Conservation (phyloP, 2,329 filamentous ascomycete genomes). For the Microcera coccophila region DNA sequence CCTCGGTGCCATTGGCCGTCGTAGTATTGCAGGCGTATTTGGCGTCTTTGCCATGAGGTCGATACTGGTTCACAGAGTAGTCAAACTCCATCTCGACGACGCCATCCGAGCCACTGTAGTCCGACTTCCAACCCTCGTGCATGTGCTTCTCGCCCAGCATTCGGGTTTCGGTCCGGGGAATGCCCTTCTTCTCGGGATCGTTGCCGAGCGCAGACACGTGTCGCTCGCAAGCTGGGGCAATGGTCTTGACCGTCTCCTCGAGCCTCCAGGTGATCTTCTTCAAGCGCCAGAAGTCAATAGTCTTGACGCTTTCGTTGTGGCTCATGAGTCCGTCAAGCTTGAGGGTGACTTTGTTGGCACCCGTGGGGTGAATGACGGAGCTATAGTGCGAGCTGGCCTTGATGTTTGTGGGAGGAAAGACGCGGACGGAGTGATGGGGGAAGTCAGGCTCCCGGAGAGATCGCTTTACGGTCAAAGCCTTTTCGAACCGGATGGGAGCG, state of each 20-base stretch:
- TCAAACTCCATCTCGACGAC: slow-evolving; percentile 77
- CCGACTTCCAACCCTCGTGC: slow-evolving; percentile 85
- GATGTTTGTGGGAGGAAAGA: slow-evolving; percentile 95
- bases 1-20: slow-evolving; percentile 67
- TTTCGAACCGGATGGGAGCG: slow-evolving; percentile 59
- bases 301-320: slow-evolving; percentile 63
- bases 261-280: slow-evolving; percentile 91
- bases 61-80: slow-evolving; percentile 41
- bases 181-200: slow-evolving; percentile 52
- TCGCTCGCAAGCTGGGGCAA: slow-evolving; percentile 74
- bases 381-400: slow-evolving; percentile 79
- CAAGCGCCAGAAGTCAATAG: slow-evolving; percentile 76
- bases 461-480: slow-evolving; percentile 70
- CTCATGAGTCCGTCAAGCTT: slow-evolving; percentile 82
- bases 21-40: slow-evolving; percentile 76
- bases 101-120: slow-evolving; percentile 50
- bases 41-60: slow-evolving; percentile 45
- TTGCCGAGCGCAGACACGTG: slow-evolving; percentile 52
- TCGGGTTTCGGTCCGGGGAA: slow-evolving; percentile 69
- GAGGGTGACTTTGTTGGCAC: slow-evolving; percentile 74
- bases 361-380: slow-evolving; percentile 80
- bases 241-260: slow-evolving; percentile 77
- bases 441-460: slow-evolving; percentile 69
- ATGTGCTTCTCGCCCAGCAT: slow-evolving; percentile 77
- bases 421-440: slow-evolving; percentile 84